Base-by-base conservation (phyloP, 148 eudicot genomes). In the Vaccinium myrtillus region DNA sequence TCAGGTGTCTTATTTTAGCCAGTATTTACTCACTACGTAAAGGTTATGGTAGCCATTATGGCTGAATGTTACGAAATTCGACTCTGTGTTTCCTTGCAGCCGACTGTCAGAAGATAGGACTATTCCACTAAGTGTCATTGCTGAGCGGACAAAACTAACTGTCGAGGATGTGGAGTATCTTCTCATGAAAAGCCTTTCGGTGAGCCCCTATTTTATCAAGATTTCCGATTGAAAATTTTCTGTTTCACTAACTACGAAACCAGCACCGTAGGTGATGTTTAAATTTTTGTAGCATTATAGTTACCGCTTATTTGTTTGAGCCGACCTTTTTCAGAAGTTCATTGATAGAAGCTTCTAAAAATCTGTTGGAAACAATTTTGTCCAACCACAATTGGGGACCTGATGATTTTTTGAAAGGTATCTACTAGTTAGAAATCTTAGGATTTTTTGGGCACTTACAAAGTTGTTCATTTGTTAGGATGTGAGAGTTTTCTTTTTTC, bases 121-220 rank as follows among this genome's bases (percentile, higher is more conserved):
- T 8, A 93, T 97, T 87, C 98, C 98, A 8, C 87, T 97, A 83
- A 90, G 84, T 49, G 83, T 93, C 86, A 97, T 97, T 89, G 97
- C 99, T 10, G 95, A 97, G 85, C 92, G 91, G 78, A 97, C 98
- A 78, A 94, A 82, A 75, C 93, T 95, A 3, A 87, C 94, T 51
- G 88, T 93, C 2, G 99, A 97, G 87, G 98, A 95, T 81, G 99
- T 95, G 82, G 99, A 97, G 86, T 87, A 93, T 89, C 99, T 97
- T 85, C 96, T 97, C 71, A 95, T 97, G 98, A 97, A 97, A 91
- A 97, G 99, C 90, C 97, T 97, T 61, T 97, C 99, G 25, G 99
- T 94, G 89, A 92, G 93, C 86, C 30, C 81, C n/a, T 25, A 10
- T 54, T 58, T 10, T 39, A 32, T 39, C 23, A 48, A 77, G n/a